A percentile compares a stretch with the other conserved stretches of the same genome.
These are phyloP conservation scores for Melaleuca alternifolia DNA, from an alignment of 345 rosid genomes.

Conservation along the genomic window DNA sequence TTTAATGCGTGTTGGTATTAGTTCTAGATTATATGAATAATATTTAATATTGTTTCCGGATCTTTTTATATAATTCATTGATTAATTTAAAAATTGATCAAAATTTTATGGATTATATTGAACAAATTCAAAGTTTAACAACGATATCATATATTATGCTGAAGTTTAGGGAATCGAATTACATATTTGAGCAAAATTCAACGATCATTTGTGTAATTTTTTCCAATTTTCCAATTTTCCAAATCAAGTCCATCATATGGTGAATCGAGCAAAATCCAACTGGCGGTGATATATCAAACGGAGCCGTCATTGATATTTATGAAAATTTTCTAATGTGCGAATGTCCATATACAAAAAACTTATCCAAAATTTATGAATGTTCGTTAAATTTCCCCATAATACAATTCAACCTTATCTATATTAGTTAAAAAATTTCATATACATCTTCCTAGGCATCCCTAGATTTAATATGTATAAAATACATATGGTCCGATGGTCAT, in stretches of 20 bases:
- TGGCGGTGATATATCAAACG: too few relatives aligned
- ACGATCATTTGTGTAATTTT: too few relatives aligned
- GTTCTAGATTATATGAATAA: too few relatives aligned
- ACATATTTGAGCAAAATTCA: too few relatives aligned
- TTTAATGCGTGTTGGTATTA: too few relatives aligned
- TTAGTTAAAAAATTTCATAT: not conserved
- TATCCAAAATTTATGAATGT: fast-evolving
- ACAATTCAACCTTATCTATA: fast-evolving
- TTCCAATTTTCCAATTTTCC: not conserved
- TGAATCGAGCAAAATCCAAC: not conserved
- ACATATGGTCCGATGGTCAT: fast-evolving
- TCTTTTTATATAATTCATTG: too few relatives aligned
- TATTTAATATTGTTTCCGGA: too few relatives aligned
- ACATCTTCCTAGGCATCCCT: fast-evolving
- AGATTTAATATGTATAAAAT: not conserved
- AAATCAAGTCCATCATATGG: not conserved
- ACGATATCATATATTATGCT: too few relatives aligned
- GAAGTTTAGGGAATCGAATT: too few relatives aligned
- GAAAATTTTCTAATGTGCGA: fast-evolving
- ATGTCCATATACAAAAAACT: not conserved
- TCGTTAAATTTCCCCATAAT: not conserved
- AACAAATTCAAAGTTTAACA: too few relatives aligned
- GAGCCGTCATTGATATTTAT: fast-evolving
- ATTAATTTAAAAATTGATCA: too few relatives aligned
- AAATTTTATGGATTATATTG: too few relatives aligned